phyloP scores from a whole-genome alignment of 768 basidiomycete genomes.

The Phallus indusiatus region DNA sequence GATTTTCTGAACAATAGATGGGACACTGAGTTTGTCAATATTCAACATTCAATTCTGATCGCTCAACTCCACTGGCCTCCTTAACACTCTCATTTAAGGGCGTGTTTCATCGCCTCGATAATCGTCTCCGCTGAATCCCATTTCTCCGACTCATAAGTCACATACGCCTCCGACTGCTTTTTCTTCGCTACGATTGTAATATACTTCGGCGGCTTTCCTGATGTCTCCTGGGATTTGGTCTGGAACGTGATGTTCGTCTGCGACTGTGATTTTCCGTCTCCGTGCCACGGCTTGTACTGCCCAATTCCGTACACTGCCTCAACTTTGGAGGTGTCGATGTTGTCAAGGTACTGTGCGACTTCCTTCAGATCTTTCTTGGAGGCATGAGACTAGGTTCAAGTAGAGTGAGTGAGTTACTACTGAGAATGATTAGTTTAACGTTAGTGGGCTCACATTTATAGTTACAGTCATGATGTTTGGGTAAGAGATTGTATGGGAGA shows the following conservation, averaged over 20 bases:
- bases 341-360: background rate
- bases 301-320: conserved; percentile 1
- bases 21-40: background rate
- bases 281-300: conserved; percentile 6
- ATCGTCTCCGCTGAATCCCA: background rate
- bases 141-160: background rate
- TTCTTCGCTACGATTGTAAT: conserved; percentile 6
- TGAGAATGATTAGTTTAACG: background rate
- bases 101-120: background rate
- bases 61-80: background rate
- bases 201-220: background rate
- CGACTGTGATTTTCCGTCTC: conserved; percentile 7
- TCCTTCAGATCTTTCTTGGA: conserved; percentile 3
- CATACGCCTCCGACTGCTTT: background rate
- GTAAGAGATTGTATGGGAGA: background rate
- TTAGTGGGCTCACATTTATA: background rate
- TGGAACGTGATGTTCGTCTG: conserved; percentile 7
- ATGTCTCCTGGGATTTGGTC: conserved; percentile 5
- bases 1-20: background rate
- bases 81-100: background rate
- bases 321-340: conserved; percentile 2
- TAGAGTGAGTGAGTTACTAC: background rate
- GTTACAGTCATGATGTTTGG: background rate
- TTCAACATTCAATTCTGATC: background rate
- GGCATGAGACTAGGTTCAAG: background rate